Evolutionary conservation across 306 rosid genomes (phyloP), one percentile per base, ranked within the genome.

Genomic region (Urtica urens): DNA sequence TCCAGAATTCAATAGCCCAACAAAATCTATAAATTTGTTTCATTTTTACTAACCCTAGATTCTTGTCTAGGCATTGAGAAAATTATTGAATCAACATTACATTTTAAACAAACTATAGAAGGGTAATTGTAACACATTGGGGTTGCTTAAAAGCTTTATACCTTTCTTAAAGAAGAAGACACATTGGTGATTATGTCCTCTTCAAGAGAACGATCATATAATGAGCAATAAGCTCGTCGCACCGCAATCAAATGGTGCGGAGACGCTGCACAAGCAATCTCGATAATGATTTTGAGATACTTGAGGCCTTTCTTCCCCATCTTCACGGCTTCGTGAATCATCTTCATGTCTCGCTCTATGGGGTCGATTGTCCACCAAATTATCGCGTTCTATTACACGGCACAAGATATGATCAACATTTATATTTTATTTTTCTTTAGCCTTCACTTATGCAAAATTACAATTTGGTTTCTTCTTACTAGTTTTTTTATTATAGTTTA

Each of bases 241-340:
- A 92, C 99, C 17, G 73, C 83, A 53, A 85, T 64, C 63, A 79
- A 70, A 72, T 92, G 96, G 72, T 76, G 70, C 41, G 99, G 94
- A 63, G 81, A 66, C 13, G 96, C 57, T 26, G 93, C 78, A 46
- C 99, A 92, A 6, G 96, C 78, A 64, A 92, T 75, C 80, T 85
- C 99, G 33, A 79, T 73, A 45, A 92, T 59, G 66, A 79, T 69
- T 63, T 71, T 63, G 11, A 85, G 77, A 11, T 73, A 63, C 41
- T 73, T 60, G 46, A 71, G 38, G 23, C 80, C 75, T 14, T 66
- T 71, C 65, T 13, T 68, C 64, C 39, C 64, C 19, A 38, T 66
- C 62, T 61, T 67, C 74, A 90, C 59, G 9, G 79, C 86, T 0
- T 67, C 71, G 3, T 66, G 71, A 23, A 86, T 87, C 51, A 85